phyloP scores from a whole-genome alignment of 345 rosid genomes.

The Aquilaria yunnanensis region DNA sequence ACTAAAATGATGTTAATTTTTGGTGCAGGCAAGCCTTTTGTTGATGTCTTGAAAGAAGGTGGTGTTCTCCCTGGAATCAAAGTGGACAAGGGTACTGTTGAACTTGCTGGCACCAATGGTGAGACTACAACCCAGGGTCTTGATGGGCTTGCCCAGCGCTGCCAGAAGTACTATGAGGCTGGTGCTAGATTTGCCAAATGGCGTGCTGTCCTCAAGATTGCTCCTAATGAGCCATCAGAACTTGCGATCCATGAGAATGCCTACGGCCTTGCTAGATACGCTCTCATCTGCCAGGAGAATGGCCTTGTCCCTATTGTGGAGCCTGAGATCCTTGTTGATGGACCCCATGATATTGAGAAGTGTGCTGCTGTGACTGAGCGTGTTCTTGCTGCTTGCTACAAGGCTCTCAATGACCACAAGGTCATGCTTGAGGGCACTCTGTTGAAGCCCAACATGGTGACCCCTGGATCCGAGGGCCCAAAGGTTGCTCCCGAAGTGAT shows the following conservation, averaged over 20 bases:
- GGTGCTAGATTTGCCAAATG: conserved; percentile 97
- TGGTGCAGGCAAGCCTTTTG: conserved; percentile 68
- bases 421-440: conserved; percentile 88
- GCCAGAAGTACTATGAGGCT: conserved; percentile 77
- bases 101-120: conserved; percentile 76
- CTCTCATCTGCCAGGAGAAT: conserved; percentile 83
- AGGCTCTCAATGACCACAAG: conserved; percentile 82
- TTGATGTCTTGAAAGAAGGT: conserved; percentile 68
- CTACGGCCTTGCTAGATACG: conserved; percentile 80
- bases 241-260: conserved; percentile 83
- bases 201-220: conserved; percentile 91
- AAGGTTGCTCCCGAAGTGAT: conserved; percentile 77
- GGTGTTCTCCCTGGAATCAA: conserved; percentile 94
- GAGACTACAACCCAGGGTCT: conserved; percentile 95
- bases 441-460: conserved; percentile 96
- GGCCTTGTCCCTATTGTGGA: conserved; percentile 95
- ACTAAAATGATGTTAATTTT: not conserved
- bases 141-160: conserved; percentile 82
- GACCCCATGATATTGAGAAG: conserved; percentile 67
- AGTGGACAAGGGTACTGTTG: conserved; percentile 89
- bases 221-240: conserved; percentile 75
- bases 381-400: conserved; percentile 93
- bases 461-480: conserved; percentile 79
- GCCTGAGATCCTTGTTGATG: conserved; percentile 92
- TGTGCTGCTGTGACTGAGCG: conserved; percentile 80